Conservation (phyloP, 2,329 filamentous ascomycete genomes). For the Arthrobotrys megalospora region DNA sequence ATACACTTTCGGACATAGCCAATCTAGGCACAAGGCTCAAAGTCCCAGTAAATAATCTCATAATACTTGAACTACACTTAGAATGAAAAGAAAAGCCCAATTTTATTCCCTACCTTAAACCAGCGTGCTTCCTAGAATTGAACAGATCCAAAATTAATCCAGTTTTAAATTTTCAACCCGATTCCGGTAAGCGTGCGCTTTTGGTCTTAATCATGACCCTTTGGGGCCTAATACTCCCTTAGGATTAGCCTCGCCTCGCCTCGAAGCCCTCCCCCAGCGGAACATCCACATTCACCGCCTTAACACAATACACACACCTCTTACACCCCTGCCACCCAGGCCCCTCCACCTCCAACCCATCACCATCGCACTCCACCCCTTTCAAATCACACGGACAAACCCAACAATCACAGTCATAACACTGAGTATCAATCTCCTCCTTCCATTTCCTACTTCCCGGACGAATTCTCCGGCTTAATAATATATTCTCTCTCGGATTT, state of each 20-base stretch:
- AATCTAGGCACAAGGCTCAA: too few relatives aligned
- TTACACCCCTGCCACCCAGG: conserved; percentile 40
- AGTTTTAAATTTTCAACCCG: background rate
- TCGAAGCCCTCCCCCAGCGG: too few relatives aligned
- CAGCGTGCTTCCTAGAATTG: too few relatives aligned
- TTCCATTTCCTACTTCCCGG: background rate
- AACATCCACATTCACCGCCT: conserved; percentile 10
- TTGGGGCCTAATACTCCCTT: background rate
- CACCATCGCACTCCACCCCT: conserved; percentile 8
- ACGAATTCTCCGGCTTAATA: background rate
- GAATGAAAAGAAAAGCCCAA: too few relatives aligned
- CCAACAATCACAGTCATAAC: conserved; percentile 44
- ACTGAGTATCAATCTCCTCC: conserved; percentile 25
- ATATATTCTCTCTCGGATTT: conserved; percentile 19
- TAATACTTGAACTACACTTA: too few relatives aligned
- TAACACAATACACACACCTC: conserved; percentile 36
- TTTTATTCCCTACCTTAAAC: too few relatives aligned
- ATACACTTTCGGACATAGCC: too few relatives aligned
- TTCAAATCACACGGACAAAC: conserved; percentile 34
- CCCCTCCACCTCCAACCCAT: background rate
- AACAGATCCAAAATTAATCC: too few relatives aligned
- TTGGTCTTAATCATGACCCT: background rate
- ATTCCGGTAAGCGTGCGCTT: background rate
- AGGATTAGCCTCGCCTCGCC: background rate
- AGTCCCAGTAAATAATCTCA: too few relatives aligned